phyloP scores from a whole-genome alignment of 768 basidiomycete genomes.

The Termitomyces sp. region DNA sequence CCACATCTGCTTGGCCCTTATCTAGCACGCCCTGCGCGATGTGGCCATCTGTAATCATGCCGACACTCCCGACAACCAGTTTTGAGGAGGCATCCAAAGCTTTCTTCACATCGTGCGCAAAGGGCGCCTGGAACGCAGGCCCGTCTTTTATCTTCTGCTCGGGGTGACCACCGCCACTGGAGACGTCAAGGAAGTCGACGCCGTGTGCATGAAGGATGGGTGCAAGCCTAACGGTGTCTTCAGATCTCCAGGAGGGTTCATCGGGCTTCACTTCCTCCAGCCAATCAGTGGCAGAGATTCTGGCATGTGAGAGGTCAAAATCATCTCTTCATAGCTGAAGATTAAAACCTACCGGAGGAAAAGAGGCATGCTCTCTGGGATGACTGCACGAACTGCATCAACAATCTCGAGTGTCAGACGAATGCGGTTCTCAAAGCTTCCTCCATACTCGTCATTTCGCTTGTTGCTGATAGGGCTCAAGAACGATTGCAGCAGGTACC shows the following conservation, averaged over 20 bases:
- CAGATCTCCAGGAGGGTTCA: conserved; percentile 59
- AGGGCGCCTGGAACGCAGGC: conserved; percentile 48
- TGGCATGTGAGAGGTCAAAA: conserved; percentile 10
- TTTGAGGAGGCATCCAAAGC: conserved; percentile 30
- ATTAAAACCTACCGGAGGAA: conserved; percentile 51
- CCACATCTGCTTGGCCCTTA: conserved; percentile 52
- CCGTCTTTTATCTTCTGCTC: conserved; percentile 30
- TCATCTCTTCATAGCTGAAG: too few relatives aligned
- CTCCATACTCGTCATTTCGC: conserved; percentile 65
- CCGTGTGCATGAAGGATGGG: conserved; percentile 55
- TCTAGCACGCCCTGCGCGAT: conserved; percentile 55
- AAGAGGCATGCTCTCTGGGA: conserved; percentile 59
- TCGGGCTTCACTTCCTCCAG: conserved; percentile 51
- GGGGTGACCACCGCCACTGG: conserved; percentile 53
- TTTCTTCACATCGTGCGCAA: conserved; percentile 45
- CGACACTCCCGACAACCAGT: conserved; percentile 42
- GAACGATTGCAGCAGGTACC: conserved; percentile 54
- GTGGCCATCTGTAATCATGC: conserved; percentile 49
- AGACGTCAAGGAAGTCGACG: conserved; percentile 73
- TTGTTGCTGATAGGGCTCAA: conserved; percentile 55
- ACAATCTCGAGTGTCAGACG: conserved; percentile 59
- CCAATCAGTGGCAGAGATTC: conserved; percentile 74
- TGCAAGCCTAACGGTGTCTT: conserved; percentile 62
- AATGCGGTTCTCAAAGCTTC: conserved; percentile 63
- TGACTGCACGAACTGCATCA: conserved; percentile 54